phyloP scores from a whole-genome alignment of 2,329 filamentous ascomycete genomes.

The Fusarium sacchari region DNA sequence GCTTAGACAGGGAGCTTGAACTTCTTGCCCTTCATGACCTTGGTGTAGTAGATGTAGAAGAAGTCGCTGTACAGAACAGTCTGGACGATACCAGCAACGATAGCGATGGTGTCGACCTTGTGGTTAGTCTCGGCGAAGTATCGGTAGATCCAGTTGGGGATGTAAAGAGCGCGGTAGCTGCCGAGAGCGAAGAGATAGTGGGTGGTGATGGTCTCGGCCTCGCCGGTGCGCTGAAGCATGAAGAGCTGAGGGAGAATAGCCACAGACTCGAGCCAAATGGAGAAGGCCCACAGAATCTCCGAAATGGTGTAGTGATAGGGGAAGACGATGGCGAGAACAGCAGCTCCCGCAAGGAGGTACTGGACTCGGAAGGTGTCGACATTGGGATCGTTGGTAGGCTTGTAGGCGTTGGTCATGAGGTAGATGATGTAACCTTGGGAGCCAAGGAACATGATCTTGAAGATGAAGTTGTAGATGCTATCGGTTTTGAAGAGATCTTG shows the following conservation, averaged over 20 bases:
- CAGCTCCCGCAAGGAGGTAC: slow-evolving; percentile 86
- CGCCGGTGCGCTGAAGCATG: slow-evolving; percentile 96
- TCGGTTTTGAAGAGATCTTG: slow-evolving; percentile 86
- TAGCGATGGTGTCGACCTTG: slow-evolving; percentile 84
- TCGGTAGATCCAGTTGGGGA: slow-evolving; percentile 97
- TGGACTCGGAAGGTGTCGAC: slow-evolving; percentile 97
- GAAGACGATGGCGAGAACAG: slow-evolving; percentile 81
- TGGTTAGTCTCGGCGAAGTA: slow-evolving; percentile 80
- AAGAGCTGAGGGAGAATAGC: slow-evolving; percentile 97
- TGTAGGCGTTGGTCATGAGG: slow-evolving; percentile 97
- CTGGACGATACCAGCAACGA: slow-evolving; percentile 90
- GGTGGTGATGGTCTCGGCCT: slow-evolving; percentile 99
- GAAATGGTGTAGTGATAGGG: slow-evolving; percentile 84
- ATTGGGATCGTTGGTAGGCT: slow-evolving; percentile 96
- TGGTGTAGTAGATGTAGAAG: slow-evolving; percentile 99
- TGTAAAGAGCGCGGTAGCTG: slow-evolving; percentile 91
- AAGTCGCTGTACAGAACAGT: slow-evolving; percentile 98
- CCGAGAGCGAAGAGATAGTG: slow-evolving; percentile 97
- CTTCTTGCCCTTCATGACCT: slow-evolving; percentile 89
- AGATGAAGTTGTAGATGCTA: slow-evolving; percentile 90
- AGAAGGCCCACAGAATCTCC: slow-evolving; percentile 97
- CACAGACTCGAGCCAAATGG: slow-evolving; percentile 96
- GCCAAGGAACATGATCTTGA: slow-evolving; percentile 94
- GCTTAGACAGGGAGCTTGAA: slow-evolving; percentile 83
- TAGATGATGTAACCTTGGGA: slow-evolving; percentile 95